Conservation (phyloP, 257 asterid genomes). For the Forsythia suspensa region DNA sequence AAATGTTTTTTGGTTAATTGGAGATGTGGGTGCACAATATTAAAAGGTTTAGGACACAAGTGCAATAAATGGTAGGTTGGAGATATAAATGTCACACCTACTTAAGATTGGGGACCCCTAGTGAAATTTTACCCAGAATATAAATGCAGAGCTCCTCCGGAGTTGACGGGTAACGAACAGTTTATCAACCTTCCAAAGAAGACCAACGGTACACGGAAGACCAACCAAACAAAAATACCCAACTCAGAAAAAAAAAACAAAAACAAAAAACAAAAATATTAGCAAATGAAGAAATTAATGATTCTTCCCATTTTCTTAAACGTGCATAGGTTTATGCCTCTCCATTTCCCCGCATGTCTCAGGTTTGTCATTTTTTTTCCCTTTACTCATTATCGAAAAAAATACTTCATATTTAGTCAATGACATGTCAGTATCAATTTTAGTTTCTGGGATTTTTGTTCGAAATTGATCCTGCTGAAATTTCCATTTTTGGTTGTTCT, state of each 20-base stretch:
- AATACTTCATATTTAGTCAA: neutral
- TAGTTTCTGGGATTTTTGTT: neutral
- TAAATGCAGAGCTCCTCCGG: constrained; percentile 25
- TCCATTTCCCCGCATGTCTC: constrained; percentile 18
- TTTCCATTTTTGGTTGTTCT: constrained; percentile 10
- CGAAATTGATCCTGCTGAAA: neutral
- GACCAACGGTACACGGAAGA: constrained; percentile 43
- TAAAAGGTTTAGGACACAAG: no score
- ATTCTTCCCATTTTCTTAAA: constrained; percentile 14
- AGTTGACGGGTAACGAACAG: constrained; percentile 42
- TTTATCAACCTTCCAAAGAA: constrained; percentile 40
- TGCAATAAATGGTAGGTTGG: no score
- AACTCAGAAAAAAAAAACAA: neutral
- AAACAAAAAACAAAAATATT: neutral
- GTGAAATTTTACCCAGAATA: neutral
- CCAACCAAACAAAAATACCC: constrained; percentile 27
- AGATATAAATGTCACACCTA: no score
- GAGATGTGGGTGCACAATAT: no score
- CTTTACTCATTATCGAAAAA: neutral
- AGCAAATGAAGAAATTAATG: constrained; percentile 1
- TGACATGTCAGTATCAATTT: neutral
- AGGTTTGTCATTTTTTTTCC: constrained; percentile 27
- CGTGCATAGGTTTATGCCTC: constrained; percentile 27
- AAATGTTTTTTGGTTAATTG: no score
- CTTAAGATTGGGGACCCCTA: no score